Evolutionary conservation across 768 basidiomycete genomes (phyloP), one percentile per base, ranked within the genome.

Genomic region (Suillus fuscotomentosus): DNA sequence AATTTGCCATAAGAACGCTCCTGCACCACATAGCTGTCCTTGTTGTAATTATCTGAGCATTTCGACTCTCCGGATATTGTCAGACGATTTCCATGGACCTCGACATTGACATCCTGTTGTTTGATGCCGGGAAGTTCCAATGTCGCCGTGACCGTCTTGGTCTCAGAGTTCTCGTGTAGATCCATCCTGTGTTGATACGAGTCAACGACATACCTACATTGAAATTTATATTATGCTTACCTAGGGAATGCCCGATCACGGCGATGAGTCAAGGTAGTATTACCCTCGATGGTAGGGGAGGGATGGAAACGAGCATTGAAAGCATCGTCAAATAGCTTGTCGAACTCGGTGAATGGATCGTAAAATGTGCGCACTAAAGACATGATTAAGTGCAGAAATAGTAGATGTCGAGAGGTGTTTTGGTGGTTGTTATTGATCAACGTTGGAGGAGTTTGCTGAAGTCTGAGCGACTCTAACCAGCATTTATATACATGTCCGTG

Each of bases 111-210:
- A 65, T 87, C 75, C 57, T 88, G 82, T 38, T 83, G 82, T 63
- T 76, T 76, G 45, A 87, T 38, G 22, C 86, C 86, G 0, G 87
- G 86, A 8, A 88, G 75, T 67, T 88, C 86, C 68, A 88, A 85
- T 11, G 79, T 73, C 51, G 86, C 86, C 1, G 83, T 85, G 39
- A 88, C 82, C 38, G 76, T 70, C 68, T 85, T 84, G 34, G 72
- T 74, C 34, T 82, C 77, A 1, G 68, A 45, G 64, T 86, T 76
- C 69, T 87, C 85, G 68, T 84, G 83, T 14, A 86, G 72, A 65
- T 87, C 84, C 81, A 87, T 82, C 66, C 85, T 87, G 66, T 2
- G 45, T 20, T 3, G 11, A 11, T 39, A 15, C n/a, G 20, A 38
- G 41, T 60, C 36, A 53, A 27, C 15, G 15, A 3, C 50, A n/a